These are phyloP conservation scores for Rhododendron molle DNA, from an alignment of 148 eudicot species.

Conservation along the genomic window DNA sequence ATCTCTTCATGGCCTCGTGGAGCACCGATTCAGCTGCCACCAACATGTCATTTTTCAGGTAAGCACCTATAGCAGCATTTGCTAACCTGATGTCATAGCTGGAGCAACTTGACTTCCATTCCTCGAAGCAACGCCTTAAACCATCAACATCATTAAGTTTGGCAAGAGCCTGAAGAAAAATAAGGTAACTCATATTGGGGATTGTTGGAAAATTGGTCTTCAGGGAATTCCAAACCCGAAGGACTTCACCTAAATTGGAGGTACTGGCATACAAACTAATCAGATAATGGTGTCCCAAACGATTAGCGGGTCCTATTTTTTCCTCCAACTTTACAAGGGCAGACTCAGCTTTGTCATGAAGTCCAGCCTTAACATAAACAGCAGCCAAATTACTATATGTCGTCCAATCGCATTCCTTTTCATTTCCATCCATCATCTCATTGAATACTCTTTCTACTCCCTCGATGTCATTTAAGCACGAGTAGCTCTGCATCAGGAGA, in stretches of 20 bases:
- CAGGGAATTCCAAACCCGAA: conserved; percentile 52
- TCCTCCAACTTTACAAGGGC: conserved; percentile 46
- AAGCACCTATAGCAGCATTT: conserved; percentile 35
- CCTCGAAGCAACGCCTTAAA: conserved; percentile 35
- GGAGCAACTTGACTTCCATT: conserved; percentile 48
- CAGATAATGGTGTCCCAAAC: conserved; percentile 43
- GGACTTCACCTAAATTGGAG: conserved; percentile 38
- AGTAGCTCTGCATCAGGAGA: conserved; percentile 50
- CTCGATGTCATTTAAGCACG: conserved; percentile 44
- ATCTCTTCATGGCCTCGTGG: conserved; percentile 24
- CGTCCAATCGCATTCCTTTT: conserved; percentile 38
- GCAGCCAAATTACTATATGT: conserved; percentile 54
- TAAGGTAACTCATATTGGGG: conserved; percentile 38
- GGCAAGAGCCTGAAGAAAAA: conserved; percentile 48
- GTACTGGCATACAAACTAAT: conserved; percentile 48
- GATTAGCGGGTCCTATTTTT: conserved; percentile 25
- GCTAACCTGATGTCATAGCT: conserved; percentile 60
- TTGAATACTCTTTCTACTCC: conserved; percentile 57
- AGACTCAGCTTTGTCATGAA: conserved; percentile 41
- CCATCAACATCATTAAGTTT: conserved; percentile 46
- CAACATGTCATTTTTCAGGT: conserved; percentile 41
- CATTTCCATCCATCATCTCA: conserved; percentile 38
- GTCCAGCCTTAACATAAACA: conserved; percentile 39
- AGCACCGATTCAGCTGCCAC: conserved; percentile 52
- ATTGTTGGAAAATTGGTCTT: conserved; percentile 32